Conservation (phyloP, 2,329 filamentous ascomycete species). For the Epichloe festucae region DNA sequence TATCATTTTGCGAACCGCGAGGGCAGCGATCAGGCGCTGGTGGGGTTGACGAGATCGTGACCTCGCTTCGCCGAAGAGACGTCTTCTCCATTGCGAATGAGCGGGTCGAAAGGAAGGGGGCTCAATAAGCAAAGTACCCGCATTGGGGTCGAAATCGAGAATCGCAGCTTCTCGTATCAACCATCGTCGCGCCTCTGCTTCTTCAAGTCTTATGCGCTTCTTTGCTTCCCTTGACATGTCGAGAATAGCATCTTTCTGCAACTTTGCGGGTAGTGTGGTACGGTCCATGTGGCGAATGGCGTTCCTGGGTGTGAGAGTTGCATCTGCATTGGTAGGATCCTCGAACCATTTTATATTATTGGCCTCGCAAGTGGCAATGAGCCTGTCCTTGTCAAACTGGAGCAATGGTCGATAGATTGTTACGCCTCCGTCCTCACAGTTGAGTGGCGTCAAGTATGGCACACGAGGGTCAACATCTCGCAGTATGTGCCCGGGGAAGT, state of each 20-base stretch:
- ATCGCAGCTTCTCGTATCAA: constrained; percentile 35
- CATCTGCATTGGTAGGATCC: constrained; percentile 71
- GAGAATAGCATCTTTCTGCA: constrained; percentile 54
- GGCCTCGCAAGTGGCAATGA: constrained; percentile 64
- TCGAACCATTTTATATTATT: constrained; percentile 64
- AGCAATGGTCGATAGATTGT: constrained; percentile 57
- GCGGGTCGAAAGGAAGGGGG: constrained; percentile 24
- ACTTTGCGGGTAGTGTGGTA: constrained; percentile 51
- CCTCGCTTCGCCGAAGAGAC: constrained; percentile 12
- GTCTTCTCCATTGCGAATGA: constrained; percentile 2
- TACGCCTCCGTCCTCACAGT: constrained; percentile 52
- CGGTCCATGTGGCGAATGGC: constrained; percentile 56
- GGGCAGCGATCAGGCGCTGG: constrained; percentile 30
- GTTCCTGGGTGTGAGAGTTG: constrained; percentile 67
- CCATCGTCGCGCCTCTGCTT: constrained; percentile 39
- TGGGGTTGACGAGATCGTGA: constrained; percentile 18
- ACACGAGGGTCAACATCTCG: constrained; percentile 10
- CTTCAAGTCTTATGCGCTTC: constrained; percentile 28
- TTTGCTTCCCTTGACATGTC: constrained; percentile 42
- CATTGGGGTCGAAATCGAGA: constrained; percentile 32
- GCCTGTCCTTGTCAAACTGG: constrained; percentile 54
- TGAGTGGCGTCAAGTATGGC: constrained; percentile 22
- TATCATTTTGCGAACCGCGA: constrained; percentile 35
- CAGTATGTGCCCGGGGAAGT: constrained; percentile 14
- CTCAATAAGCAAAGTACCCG: constrained; percentile 33